Evolutionary conservation across 2,329 filamentous ascomycete genomes (phyloP).

Genomic region (Chaetomium olivaceum): DNA sequence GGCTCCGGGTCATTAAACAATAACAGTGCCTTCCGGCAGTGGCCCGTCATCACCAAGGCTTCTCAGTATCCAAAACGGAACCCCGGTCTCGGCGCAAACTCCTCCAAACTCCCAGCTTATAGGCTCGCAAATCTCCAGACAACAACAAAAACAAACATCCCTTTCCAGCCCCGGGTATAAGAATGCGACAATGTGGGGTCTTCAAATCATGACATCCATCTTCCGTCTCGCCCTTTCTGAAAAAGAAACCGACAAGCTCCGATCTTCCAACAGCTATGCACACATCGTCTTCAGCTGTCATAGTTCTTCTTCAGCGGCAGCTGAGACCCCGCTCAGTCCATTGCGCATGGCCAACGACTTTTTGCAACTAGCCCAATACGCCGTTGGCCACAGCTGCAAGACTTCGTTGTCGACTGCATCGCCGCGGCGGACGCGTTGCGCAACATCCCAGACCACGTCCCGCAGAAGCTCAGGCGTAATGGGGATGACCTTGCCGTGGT

Average conservation of each 20-base stretch:
- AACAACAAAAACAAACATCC: background rate
- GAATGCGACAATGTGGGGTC: slow-evolving; percentile 16
- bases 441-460: slow-evolving; percentile 64
- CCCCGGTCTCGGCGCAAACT: background rate
- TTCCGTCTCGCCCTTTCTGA: background rate
- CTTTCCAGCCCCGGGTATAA: slow-evolving; percentile 17
- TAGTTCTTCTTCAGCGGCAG: background rate
- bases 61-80: background rate
- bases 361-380: slow-evolving; percentile 47
- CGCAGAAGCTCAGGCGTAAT: slow-evolving; percentile 63
- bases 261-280: background rate
- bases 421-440: slow-evolving; percentile 42
- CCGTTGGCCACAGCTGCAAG: slow-evolving; percentile 57
- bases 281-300: background rate
- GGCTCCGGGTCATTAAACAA: background rate
- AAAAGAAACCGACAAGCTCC: background rate
- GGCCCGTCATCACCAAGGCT: background rate
- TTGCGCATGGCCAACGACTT: background rate
- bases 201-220: background rate
- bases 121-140: background rate
- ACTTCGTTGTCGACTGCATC: slow-evolving; percentile 54
- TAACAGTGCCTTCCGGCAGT: background rate
- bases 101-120: slow-evolving; percentile 1
- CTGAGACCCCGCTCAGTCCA: background rate
- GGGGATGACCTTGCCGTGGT: slow-evolving; percentile 53